phyloP scores from a whole-genome alignment of 768 basidiomycete genomes.

The Leccinum fibrillosum region DNA sequence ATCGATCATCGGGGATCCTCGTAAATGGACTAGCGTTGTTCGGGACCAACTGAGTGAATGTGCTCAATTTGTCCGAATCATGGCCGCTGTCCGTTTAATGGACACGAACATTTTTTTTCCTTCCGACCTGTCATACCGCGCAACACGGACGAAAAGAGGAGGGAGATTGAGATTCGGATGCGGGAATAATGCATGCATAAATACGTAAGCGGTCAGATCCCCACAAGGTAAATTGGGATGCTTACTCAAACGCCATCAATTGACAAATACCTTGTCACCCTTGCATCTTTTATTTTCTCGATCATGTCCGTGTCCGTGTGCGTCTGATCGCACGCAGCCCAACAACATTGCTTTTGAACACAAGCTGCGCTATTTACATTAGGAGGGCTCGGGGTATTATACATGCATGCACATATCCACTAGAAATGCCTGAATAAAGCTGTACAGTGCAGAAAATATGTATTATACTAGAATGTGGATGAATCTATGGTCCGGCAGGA shows the following conservation, averaged over 20 bases:
- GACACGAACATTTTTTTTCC: neutral
- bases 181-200: constrained; percentile 7
- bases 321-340: constrained; percentile 3
- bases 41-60: constrained; percentile 4
- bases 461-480: constrained; percentile 32
- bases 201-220: constrained; percentile 32
- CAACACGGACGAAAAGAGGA: constrained; percentile 11
- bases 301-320: constrained; percentile 6
- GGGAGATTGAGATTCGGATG: constrained; percentile 4
- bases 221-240: constrained; percentile 29
- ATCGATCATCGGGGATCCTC: constrained; percentile 22
- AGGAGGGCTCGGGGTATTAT: constrained; percentile 30
- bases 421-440: constrained; percentile 34
- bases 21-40: constrained; percentile 18
- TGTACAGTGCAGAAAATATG: constrained; percentile 34
- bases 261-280: constrained; percentile 23
- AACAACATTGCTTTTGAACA: constrained; percentile 1
- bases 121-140: constrained; percentile 4
- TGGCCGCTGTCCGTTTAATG: constrained; percentile 2
- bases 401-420: constrained; percentile 39
- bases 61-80: neutral
- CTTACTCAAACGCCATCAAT: constrained; percentile 32
- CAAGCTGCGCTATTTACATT: constrained; percentile 31
- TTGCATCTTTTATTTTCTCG: constrained; percentile 11
- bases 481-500: constrained; percentile 25